These are phyloP conservation scores for Spathaspora sp. DNA, from an alignment of 1,139 yeast species.

Conservation along the genomic window DNA sequence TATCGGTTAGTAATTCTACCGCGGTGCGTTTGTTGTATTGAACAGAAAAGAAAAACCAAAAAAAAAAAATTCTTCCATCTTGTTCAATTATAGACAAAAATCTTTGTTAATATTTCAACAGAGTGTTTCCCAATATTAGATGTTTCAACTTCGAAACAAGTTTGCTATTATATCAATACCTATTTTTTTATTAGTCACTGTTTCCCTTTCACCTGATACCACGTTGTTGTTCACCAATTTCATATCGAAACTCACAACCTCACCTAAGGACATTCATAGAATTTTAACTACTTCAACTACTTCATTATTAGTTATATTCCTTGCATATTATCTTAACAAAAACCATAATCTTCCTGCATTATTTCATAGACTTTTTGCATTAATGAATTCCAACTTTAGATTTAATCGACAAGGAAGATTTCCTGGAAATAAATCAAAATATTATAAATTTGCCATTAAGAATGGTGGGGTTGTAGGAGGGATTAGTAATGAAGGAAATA, in stretches of 20 bases:
- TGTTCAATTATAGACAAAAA: too few species aligned
- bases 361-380: constrained; percentile 11
- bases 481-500: constrained; percentile 83
- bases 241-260: neutral
- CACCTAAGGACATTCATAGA: neutral
- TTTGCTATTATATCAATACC: neutral
- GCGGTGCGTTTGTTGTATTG: too few species aligned
- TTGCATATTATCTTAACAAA: constrained; percentile 6
- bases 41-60: too few species aligned
- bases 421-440: constrained; percentile 22
- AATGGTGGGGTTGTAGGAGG: constrained; percentile 84
- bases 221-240: neutral
- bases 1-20: too few species aligned
- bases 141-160: neutral
- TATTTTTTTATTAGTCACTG: too few species aligned
- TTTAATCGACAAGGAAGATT: constrained; percentile 9
- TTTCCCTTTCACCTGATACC: neutral
- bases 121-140: neutral
- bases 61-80: too few species aligned
- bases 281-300: constrained; percentile 10
- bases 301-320: constrained; percentile 8
- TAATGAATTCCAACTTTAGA: constrained; percentile 17
- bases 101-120: neutral
- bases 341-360: constrained; percentile 14
- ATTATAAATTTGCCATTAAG: constrained; percentile 39